Evolutionary conservation across 306 rosid genomes (phyloP).

Genomic region (Gynostemma pentaphyllum): DNA sequence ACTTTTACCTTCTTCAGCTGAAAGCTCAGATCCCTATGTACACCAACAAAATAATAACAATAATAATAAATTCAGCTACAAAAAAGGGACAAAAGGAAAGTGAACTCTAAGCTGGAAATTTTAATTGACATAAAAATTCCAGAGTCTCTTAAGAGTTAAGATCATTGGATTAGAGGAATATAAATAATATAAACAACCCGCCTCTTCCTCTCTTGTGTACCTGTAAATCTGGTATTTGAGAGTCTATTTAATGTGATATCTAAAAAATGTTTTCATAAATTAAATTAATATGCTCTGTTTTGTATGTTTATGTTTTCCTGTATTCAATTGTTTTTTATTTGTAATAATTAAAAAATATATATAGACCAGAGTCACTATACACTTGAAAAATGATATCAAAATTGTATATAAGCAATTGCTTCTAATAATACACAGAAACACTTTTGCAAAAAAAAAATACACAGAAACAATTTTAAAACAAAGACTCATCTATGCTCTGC

Average conservation of each 20-base stretch:
- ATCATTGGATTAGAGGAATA: not conserved
- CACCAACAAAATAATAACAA: conserved; percentile 16
- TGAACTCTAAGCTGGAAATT: not conserved
- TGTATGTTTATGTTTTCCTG: not conserved
- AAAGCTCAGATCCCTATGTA: conserved; percentile 86
- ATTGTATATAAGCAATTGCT: not conserved
- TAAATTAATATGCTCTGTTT: not conserved
- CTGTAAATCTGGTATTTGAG: not conserved
- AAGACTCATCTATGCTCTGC: not conserved
- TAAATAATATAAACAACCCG: not conserved
- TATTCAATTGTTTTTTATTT: not conserved
- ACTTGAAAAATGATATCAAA: not conserved
- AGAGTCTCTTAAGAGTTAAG: not conserved
- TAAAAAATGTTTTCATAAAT: not conserved
- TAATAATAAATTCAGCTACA: not conserved
- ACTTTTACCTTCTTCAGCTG: conserved; percentile 79
- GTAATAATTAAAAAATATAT: not conserved
- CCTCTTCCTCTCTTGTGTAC: not conserved
- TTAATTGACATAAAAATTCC: not conserved
- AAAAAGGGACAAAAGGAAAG: not conserved
- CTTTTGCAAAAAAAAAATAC: no score
- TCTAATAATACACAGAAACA: not conserved
- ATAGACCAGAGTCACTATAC: not conserved
- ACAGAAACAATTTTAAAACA: not conserved
- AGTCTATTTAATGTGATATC: not conserved